These are phyloP conservation scores for Ploettnerulaceae sp. DNA, from an alignment of 2,329 filamentous ascomycete genomes.

Conservation along the genomic window DNA sequence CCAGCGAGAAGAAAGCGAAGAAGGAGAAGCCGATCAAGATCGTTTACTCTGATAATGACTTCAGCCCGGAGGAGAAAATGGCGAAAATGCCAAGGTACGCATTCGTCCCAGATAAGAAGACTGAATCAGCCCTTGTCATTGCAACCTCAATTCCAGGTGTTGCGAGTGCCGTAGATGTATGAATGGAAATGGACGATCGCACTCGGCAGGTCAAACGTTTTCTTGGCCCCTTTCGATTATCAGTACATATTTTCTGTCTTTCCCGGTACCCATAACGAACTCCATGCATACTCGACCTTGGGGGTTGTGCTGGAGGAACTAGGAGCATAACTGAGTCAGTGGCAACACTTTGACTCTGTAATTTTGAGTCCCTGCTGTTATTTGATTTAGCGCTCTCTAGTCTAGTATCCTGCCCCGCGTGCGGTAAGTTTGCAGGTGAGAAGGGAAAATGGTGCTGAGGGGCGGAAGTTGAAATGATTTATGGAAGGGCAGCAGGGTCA, in stretches of 20 bases:
- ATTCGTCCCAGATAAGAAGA: slow-evolving; percentile 46
- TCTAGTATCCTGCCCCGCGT: slow-evolving; percentile 13
- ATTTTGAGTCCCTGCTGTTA: slow-evolving; percentile 18
- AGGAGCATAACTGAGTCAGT: slow-evolving; percentile 30
- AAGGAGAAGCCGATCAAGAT: slow-evolving; percentile 66
- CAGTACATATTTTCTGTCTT: slow-evolving; percentile 6
- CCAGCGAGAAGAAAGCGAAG: slow-evolving; percentile 59
- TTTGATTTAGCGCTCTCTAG: slow-evolving; percentile 17
- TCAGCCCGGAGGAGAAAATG: slow-evolving; percentile 89
- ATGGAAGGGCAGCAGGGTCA: background rate
- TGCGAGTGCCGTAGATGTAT: slow-evolving; percentile 27
- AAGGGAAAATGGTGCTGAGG: background rate
- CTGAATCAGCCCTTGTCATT: slow-evolving; percentile 32
- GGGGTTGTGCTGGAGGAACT: slow-evolving; percentile 8
- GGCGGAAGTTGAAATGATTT: background rate
- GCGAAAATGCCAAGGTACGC: slow-evolving; percentile 71
- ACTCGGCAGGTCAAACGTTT: slow-evolving; percentile 22
- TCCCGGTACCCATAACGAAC: too few relatives aligned
- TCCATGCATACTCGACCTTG: too few relatives aligned
- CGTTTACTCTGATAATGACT: slow-evolving; percentile 74
- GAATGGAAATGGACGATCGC: slow-evolving; percentile 9
- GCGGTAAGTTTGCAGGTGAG: slow-evolving; percentile 23
- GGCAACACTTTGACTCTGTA: slow-evolving; percentile 20
- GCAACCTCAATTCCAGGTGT: slow-evolving; percentile 22
- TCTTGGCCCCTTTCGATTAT: slow-evolving; percentile 12